Percentiles rank a stretch among this genome's conserved stretches.
Conservation (phyloP, 257 asterid species). For the Solanum chiquidenum region DNA sequence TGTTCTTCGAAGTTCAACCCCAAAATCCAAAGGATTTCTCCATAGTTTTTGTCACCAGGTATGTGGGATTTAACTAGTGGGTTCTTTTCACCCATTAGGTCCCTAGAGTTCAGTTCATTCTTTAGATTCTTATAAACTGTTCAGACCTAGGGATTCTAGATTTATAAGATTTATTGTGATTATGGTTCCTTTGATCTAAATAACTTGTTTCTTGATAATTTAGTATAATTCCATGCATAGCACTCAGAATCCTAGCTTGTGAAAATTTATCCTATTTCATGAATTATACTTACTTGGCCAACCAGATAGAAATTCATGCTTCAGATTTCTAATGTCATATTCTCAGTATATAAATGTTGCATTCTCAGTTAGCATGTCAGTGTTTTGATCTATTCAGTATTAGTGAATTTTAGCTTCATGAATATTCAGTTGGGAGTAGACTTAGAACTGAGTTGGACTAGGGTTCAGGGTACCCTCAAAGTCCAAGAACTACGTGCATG, state of each 20-base stretch:
- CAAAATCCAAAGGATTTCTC: too few species aligned
- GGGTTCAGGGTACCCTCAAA: background rate
- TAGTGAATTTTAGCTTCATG: background rate
- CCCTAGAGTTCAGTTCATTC: background rate
- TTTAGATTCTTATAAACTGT: background rate
- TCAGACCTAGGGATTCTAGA: background rate
- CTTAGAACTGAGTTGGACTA: background rate
- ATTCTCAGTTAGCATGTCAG: too few species aligned
- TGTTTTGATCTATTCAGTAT: background rate
- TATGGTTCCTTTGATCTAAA: background rate
- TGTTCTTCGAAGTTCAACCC: background rate
- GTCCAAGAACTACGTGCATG: background rate
- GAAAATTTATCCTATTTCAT: background rate
- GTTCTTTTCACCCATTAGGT: background rate
- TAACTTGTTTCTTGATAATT: background rate
- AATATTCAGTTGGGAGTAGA: background rate
- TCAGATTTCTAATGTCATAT: background rate
- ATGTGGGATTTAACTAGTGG: background rate
- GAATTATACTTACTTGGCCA: background rate
- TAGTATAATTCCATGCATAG: too few species aligned
- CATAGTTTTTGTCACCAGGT: background rate
- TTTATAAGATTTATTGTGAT: background rate
- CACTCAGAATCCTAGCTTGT: background rate
- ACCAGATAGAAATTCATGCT: background rate
- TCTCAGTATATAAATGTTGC: background rate